phyloP scores from a whole-genome alignment of 2,329 filamentous ascomycete genomes.

The Whalleya microplaca region DNA sequence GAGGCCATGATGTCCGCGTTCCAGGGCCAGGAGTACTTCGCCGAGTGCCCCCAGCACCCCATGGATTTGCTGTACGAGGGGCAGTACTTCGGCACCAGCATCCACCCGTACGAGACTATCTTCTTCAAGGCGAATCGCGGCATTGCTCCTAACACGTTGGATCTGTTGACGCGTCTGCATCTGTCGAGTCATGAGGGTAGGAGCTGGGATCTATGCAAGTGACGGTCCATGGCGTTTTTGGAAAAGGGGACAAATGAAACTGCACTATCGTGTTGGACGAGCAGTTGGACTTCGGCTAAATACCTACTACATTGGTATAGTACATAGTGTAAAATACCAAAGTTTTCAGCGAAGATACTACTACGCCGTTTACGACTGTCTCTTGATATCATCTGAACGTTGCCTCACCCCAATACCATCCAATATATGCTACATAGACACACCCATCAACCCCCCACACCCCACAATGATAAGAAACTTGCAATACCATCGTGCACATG shows the following conservation, averaged over 20 bases:
- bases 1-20: slow-evolving; percentile 41
- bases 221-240: neutral
- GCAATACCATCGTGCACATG: neutral
- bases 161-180: slow-evolving; percentile 38
- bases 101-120: slow-evolving; percentile 44
- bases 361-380: too few relatives aligned
- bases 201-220: slow-evolving; percentile 32
- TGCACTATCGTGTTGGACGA: neutral
- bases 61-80: slow-evolving; percentile 35
- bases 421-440: too few relatives aligned
- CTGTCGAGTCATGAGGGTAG: slow-evolving; percentile 20
- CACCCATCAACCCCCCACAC: too few relatives aligned
- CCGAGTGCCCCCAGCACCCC: slow-evolving; percentile 29
- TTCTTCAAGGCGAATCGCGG: slow-evolving; percentile 43
- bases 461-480: too few relatives aligned
- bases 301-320: neutral
- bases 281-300: neutral
- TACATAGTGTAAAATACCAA: too few relatives aligned
- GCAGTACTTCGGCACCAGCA: slow-evolving; percentile 40
- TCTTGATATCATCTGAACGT: too few relatives aligned
- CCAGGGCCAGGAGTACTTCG: slow-evolving; percentile 28
- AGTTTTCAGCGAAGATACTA: too few relatives aligned
- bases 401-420: too few relatives aligned
- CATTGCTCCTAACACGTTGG: slow-evolving; percentile 34
- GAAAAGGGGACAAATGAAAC: slow-evolving; percentile 36